These are phyloP conservation scores for Scheffersomyces stambukii DNA, from an alignment of 1,139 yeast species.

Conservation along the genomic window DNA sequence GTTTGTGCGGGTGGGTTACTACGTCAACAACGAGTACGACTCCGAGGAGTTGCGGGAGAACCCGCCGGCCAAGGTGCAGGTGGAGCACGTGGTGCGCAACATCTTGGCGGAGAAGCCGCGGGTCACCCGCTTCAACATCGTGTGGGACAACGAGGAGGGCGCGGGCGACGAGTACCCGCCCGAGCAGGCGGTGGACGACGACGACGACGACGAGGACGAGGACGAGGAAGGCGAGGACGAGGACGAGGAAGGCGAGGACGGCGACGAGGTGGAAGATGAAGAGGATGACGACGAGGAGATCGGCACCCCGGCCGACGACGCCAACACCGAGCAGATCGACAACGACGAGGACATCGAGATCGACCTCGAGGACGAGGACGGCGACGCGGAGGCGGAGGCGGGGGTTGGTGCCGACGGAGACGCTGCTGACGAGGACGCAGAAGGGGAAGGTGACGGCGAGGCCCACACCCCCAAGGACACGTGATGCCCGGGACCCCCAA, in stretches of 20 bases:
- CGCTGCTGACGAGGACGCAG: conserved; percentile 47
- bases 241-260: conserved; percentile 52
- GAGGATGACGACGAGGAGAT: conserved; percentile 13
- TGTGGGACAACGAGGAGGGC: conserved; percentile 78
- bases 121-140: conserved; percentile 92
- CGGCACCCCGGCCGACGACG: conserved; percentile 8
- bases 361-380: conserved; percentile 48
- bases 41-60: conserved; percentile 87
- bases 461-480: conserved; percentile 21
- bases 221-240: conserved; percentile 59
- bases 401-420: conserved; percentile 46
- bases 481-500: too few species aligned
- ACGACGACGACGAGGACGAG: conserved; percentile 51
- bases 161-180: conserved; percentile 71
- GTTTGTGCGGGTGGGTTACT: conserved; percentile 95
- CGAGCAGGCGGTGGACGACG: conserved; percentile 42
- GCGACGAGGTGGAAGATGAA: conserved; percentile 47
- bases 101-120: conserved; percentile 96
- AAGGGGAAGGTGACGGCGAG: conserved; percentile 45
- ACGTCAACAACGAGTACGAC: conserved; percentile 95
- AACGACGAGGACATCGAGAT: conserved; percentile 44
- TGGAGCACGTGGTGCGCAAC: conserved; percentile 90
- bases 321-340: conserved; percentile 35
- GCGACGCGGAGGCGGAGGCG: conserved; percentile 45
- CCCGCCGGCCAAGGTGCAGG: conserved; percentile 92